Evolutionary conservation across 345 rosid species (phyloP).

Genomic region (Linum lewisii): DNA sequence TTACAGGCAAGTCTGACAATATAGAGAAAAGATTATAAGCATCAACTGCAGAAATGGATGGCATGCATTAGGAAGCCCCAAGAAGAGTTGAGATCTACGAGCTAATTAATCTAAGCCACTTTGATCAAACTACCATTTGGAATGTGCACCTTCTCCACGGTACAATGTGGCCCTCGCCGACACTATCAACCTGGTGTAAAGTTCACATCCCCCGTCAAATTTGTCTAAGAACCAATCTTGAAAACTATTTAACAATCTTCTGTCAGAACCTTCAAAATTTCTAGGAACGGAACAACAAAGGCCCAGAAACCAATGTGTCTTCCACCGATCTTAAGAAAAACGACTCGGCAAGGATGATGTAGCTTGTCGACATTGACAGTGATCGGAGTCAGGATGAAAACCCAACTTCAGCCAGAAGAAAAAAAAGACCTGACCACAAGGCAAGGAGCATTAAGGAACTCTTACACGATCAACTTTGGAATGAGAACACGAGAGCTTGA

Average conservation of each 20-base stretch:
- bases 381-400: neutral
- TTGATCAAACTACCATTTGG: neutral
- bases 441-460: neutral
- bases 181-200: too few relatives aligned
- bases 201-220: too few relatives aligned
- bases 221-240: too few relatives aligned
- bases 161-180: too few relatives aligned
- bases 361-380: neutral
- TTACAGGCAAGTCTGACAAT: neutral
- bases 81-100: neutral
- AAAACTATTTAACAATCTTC: too few relatives aligned
- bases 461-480: constrained; percentile 21
- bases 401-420: neutral
- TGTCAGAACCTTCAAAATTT: too few relatives aligned
- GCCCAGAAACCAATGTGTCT: neutral
- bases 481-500: constrained; percentile 16
- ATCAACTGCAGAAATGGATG: too few relatives aligned
- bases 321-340: neutral
- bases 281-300: too few relatives aligned
- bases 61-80: too few relatives aligned
- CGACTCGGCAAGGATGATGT: neutral
- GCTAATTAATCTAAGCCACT: neutral
- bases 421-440: neutral
- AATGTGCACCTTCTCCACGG: neutral
- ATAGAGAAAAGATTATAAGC: neutral